These are phyloP conservation scores for Pythium graminicola DNA, from an alignment of 352 stramenopile species.

Conservation along the genomic window DNA sequence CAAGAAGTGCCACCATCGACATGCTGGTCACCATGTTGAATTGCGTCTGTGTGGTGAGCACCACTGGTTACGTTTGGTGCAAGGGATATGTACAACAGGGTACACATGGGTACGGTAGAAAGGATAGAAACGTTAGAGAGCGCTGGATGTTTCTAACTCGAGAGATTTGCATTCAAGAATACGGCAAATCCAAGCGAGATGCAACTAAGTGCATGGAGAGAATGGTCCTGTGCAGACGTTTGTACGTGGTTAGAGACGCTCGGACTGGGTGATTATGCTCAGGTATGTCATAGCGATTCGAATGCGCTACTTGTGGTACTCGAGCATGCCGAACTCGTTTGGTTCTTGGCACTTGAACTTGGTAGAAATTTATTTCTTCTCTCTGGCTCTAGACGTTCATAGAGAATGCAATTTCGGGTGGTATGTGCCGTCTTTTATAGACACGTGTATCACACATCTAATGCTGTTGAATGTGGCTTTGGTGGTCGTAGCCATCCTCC, in stretches of 20 bases:
- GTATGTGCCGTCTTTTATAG: neutral
- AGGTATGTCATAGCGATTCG: conserved; percentile 7
- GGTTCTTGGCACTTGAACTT: neutral
- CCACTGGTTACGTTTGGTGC: too few species aligned
- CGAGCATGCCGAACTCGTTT: neutral
- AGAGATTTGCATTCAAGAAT: too few species aligned
- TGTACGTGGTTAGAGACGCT: conserved; percentile 25
- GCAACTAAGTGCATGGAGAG: conserved; percentile 15
- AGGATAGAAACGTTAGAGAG: too few species aligned
- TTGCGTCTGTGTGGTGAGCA: too few species aligned
- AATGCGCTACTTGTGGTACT: neutral
- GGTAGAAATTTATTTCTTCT: neutral
- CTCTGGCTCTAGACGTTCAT: conserved; percentile 14
- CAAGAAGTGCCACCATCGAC: conserved; percentile 7
- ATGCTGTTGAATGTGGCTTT: neutral
- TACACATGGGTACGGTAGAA: too few species aligned
- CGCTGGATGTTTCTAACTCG: too few species aligned
- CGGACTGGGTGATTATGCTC: conserved; percentile 13
- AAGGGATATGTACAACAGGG: too few species aligned
- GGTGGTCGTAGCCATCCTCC: conserved; percentile 35
- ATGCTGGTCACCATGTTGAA: neutral
- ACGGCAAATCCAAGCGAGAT: too few species aligned
- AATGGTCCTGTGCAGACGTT: conserved; percentile 22
- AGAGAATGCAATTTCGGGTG: conserved; percentile 23
- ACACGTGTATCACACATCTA: neutral